Conservation (phyloP, 2,329 filamentous ascomycete species). For the Arthrobotrys sphaeroides region DNA sequence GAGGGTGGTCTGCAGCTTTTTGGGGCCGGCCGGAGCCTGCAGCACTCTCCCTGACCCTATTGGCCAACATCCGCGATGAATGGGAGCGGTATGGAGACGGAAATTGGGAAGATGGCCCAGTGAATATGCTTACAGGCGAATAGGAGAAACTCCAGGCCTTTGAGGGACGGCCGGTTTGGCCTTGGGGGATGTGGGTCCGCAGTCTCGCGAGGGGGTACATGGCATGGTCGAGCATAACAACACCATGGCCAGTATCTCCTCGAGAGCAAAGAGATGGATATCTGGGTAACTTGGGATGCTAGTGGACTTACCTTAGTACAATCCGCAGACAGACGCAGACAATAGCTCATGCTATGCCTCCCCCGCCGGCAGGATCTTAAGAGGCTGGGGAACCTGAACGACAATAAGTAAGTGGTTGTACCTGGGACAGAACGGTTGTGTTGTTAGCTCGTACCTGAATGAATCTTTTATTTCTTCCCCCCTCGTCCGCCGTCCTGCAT, state of each 20-base stretch:
- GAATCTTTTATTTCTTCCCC: slow-evolving; percentile 2
- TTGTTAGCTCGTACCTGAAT: slow-evolving; percentile 12
- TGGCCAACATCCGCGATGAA: slow-evolving; percentile 4
- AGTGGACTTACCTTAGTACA: background rate
- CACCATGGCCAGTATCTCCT: slow-evolving; percentile 33
- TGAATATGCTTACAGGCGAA: slow-evolving; percentile 47
- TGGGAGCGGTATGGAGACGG: background rate
- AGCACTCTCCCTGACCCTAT: background rate
- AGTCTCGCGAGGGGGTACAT: slow-evolving; percentile 15
- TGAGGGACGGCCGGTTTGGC: slow-evolving; percentile 28
- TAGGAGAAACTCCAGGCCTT: slow-evolving; percentile 40
- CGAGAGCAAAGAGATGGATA: background rate
- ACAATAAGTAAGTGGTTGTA: too few species aligned
- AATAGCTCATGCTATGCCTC: background rate
- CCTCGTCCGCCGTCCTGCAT: slow-evolving; percentile 18
- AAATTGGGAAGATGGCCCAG: slow-evolving; percentile 30
- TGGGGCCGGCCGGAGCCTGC: slow-evolving; percentile 1
- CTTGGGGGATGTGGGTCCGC: slow-evolving; percentile 6
- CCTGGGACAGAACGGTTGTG: background rate
- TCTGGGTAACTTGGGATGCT: background rate
- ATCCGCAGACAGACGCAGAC: background rate
- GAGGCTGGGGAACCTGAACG: background rate
- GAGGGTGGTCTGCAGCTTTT: background rate
- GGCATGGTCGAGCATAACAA: background rate
- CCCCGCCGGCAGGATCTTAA: background rate